Evolutionary conservation across 768 basidiomycete species (phyloP), one percentile per base, ranked within the genome.

Genomic region (Leccinum disarticulatum): DNA sequence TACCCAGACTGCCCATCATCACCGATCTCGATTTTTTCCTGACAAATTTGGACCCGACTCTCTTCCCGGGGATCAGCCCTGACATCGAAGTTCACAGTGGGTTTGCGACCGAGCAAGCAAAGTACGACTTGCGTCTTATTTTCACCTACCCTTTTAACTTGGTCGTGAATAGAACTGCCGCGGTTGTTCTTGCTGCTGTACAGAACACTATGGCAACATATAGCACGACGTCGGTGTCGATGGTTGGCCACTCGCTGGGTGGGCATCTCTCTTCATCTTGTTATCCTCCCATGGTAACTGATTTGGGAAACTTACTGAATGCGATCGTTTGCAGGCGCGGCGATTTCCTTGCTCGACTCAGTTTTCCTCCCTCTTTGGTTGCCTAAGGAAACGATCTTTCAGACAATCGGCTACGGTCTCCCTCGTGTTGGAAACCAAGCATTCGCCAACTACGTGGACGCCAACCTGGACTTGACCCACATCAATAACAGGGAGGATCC

Each of bases 401-500:
- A 17, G 27, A 28, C 48, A 1, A 49, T 49, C 15, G 14, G 77
- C 69, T n/a, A 77, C 77, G 3, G 54, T 61, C 50, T 55, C 13
- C 48, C 8, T 49, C 48, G 48, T 6, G 48, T 49, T 15, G 48
- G 48, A 49, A 49, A 49, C 4, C 27, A 49, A 19, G 48, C 48
- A 17, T 49, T 49, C 27, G 48, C 48, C 27, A 5, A 49, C 27
- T 49, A 49, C 13, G 48, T 49, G 14, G 48, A 86, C 62, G 70
- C 77, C 11, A 71, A 81, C 49, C 52, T 75, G 43, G 60, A 72
- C 13, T 64, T 85, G 50, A 83, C 78, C 4, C 85, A 81, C 59
- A 78, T 87, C 68, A 86, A 81, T 68, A 86, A 87, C 71, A 49
- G 69, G 60, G 59, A 75, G 55, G 80, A 81, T 55, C 68, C 73